Percentiles rank a stretch among this genome's conserved stretches.
These are phyloP conservation scores for Arctium lappa DNA, from an alignment of 129 eudicot species.

Conservation along the genomic window DNA sequence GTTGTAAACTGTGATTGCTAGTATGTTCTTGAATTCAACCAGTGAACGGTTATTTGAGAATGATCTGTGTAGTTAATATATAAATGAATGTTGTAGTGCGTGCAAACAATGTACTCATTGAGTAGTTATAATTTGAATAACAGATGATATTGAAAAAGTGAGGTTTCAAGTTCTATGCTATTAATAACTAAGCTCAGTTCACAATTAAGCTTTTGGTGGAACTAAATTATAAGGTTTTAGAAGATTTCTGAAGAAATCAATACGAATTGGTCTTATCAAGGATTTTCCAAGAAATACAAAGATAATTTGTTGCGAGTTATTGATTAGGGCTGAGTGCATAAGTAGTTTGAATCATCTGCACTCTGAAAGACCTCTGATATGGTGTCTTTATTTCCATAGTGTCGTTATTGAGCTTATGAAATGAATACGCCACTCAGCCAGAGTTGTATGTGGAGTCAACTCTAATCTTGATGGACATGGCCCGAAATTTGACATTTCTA, in stretches of 20 bases:
- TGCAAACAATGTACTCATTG: background rate
- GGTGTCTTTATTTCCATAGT: background rate
- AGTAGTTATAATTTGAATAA: background rate
- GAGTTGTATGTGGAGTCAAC: background rate
- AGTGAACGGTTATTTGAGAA: background rate
- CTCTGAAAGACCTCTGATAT: background rate
- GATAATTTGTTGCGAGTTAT: background rate
- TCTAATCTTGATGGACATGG: background rate
- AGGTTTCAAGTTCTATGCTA: background rate
- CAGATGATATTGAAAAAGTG: background rate
- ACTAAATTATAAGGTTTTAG: background rate
- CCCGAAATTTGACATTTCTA: background rate
- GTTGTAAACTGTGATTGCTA: conserved; percentile 5
- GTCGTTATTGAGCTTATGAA: background rate
- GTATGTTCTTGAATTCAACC: background rate
- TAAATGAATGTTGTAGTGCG: background rate
- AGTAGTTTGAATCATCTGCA: background rate
- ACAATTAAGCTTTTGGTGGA: background rate
- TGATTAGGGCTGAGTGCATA: background rate
- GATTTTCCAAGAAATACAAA: background rate
- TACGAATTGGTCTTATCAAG: background rate
- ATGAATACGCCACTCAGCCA: background rate
- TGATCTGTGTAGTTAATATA: background rate
- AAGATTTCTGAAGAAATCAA: background rate
- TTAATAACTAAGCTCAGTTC: background rate